Percentiles rank a stretch among this genome's conserved stretches.
Evolutionary conservation across 352 stramenopile species (phyloP).

Genomic region (Globisporangium uncinulatum): DNA sequence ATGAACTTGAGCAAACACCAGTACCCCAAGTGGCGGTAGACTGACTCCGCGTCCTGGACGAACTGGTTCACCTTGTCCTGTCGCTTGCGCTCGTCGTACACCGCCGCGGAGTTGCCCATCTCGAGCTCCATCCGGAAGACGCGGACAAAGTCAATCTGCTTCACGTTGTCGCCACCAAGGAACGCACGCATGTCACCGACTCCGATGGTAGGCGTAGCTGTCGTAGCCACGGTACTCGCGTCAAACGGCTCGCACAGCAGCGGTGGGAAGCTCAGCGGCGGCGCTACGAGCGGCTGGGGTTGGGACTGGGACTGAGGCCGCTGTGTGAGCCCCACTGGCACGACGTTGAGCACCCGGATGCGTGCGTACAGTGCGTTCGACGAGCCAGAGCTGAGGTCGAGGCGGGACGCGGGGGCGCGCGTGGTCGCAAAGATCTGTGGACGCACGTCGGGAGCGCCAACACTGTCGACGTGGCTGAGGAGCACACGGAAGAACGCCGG

Average conservation of each 20-base stretch:
- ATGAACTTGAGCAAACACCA: constrained; percentile 84
- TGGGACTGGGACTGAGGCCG: constrained; percentile 6
- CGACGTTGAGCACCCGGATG: constrained; percentile 57
- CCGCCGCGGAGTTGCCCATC: constrained; percentile 61
- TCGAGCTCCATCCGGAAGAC: constrained; percentile 59
- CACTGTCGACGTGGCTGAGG: constrained; percentile 22
- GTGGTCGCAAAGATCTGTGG: constrained; percentile 61
- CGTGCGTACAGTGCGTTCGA: constrained; percentile 56
- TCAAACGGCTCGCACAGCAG: constrained; percentile 54
- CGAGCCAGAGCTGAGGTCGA: constrained; percentile 29
- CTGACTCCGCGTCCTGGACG: constrained; percentile 53
- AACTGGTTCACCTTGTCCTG: constrained; percentile 72
- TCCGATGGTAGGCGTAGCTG: constrained; percentile 5
- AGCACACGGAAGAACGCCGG: constrained; percentile 47
- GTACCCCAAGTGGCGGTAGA: constrained; percentile 55
- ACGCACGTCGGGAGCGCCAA: neutral
- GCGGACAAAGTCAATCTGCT: constrained; percentile 60
- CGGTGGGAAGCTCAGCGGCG: constrained; percentile 27
- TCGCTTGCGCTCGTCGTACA: constrained; percentile 70
- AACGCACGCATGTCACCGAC: constrained; percentile 42
- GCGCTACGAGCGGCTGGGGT: constrained; percentile 4
- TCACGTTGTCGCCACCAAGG: constrained; percentile 58
- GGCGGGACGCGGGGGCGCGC: constrained; percentile 34
- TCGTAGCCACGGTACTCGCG: neutral
- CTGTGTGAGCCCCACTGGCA: constrained; percentile 21